Percentiles rank a stretch among this genome's conserved stretches.
Conservation (phyloP, 1,284 basidiomycete genomes). For the Ceratobasidium papillatum region DNA sequence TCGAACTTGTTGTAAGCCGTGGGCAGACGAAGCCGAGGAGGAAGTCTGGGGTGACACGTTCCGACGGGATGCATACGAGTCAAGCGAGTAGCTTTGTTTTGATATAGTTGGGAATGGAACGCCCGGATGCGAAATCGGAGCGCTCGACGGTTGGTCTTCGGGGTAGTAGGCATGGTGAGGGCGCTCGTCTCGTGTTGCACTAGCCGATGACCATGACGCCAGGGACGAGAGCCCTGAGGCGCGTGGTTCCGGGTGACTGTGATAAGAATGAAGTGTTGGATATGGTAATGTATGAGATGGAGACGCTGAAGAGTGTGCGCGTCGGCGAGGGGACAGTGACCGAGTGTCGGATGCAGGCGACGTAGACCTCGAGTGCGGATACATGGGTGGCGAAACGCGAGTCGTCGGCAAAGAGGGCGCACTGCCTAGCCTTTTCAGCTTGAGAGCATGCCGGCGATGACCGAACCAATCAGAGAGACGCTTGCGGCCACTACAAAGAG, state of each 20-base stretch:
- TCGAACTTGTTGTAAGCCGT: conserved; percentile 13
- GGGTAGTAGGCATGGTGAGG: conserved; percentile 24
- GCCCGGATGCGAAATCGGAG: conserved; percentile 10
- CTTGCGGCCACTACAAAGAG: conserved; percentile 19
- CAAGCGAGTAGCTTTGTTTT: conserved; percentile 34
- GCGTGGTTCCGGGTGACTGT: conserved; percentile 20
- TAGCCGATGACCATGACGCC: conserved; percentile 19
- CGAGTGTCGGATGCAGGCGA: conserved; percentile 28
- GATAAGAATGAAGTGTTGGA: conserved; percentile 18
- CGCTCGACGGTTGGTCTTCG: conserved; percentile 4
- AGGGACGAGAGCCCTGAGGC: conserved; percentile 25
- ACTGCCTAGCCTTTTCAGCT: conserved; percentile 34
- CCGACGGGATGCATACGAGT: conserved; percentile 35
- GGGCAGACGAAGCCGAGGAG: conserved; percentile 17
- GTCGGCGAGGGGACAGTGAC: conserved; percentile 28
- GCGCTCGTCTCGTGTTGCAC: conserved; percentile 1
- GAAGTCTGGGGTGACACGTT: conserved; percentile 21
- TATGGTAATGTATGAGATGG: conserved; percentile 25
- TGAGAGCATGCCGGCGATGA: conserved; percentile 36
- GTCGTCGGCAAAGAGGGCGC: conserved; percentile 22
- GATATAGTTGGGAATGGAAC: conserved; percentile 29
- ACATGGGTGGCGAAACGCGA: conserved; percentile 20
- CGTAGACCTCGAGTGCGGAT: conserved; percentile 30
- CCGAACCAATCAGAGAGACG: conserved; percentile 38
- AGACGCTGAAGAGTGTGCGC: conserved; percentile 28